phyloP scores from a whole-genome alignment of 768 basidiomycete genomes.

The Boletus fagicola region DNA sequence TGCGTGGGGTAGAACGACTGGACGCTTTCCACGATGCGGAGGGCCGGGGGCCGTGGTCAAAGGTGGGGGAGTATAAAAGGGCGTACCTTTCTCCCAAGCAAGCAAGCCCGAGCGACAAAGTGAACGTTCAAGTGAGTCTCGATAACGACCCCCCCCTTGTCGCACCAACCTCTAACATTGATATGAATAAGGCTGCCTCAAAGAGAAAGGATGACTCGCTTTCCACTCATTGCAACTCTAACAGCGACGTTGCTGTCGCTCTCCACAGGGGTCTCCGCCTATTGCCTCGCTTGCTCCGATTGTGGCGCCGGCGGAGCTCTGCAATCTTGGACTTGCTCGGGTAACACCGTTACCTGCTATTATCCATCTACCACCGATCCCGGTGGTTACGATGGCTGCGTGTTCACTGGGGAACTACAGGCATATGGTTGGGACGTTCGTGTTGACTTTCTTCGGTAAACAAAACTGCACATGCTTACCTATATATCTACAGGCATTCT shows the following conservation, averaged over 20 bases:
- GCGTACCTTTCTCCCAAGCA: not conserved
- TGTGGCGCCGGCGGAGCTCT: no score
- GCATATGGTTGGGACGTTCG: no score
- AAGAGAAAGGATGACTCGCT: not conserved
- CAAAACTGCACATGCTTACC: no score
- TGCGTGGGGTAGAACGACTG: not conserved
- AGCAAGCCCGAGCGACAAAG: not conserved
- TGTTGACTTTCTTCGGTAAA: no score
- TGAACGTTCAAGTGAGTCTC: not conserved
- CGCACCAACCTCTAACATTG: not conserved
- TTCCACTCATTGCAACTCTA: not conserved
- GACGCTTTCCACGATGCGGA: not conserved
- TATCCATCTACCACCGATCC: no score
- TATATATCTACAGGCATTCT: no score
- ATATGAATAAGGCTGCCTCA: no score
- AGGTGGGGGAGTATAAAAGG: not conserved
- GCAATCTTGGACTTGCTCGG: no score
- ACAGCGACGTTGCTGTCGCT: not conserved
- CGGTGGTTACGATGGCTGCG: no score
- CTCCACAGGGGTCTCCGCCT: no score
- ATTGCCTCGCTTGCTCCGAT: constrained; percentile 4
- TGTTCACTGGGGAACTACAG: no score
- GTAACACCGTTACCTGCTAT: no score
- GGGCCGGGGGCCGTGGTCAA: not conserved
- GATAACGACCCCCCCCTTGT: not conserved